A percentile compares a stretch with the other conserved stretches of the same genome.
phyloP scores from a whole-genome alignment of 768 basidiomycete genomes.

The Stropharia rugosoannulata region DNA sequence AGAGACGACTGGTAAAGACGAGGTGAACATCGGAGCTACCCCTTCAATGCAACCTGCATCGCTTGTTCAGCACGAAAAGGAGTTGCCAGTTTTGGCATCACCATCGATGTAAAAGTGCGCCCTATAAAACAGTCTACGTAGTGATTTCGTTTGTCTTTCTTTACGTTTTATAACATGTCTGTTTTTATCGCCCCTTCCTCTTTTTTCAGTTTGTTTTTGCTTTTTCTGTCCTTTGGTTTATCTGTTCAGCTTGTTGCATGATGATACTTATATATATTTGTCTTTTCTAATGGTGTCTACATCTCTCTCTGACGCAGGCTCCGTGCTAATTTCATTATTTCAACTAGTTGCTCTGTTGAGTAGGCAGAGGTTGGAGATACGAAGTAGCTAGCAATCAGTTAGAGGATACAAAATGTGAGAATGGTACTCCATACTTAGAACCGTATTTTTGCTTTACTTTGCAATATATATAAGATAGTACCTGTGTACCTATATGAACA shows the following conservation, averaged over 20 bases:
- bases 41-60: not conserved
- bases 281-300: slow-evolving; percentile 14
- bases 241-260: slow-evolving; percentile 12
- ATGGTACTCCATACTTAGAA: slow-evolving; percentile 1
- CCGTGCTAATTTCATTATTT: not conserved
- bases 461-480: not conserved
- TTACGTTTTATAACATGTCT: slow-evolving; percentile 7
- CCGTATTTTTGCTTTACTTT: slow-evolving; percentile 1
- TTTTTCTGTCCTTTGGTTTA: slow-evolving; percentile 6
- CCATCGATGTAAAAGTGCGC: slow-evolving; percentile 13
- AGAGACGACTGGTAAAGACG: not conserved
- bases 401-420: not conserved
- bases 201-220: slow-evolving; percentile 7
- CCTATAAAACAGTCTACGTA: slow-evolving; percentile 1
- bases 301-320: not conserved
- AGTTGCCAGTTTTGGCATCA: slow-evolving; percentile 9
- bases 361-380: not conserved
- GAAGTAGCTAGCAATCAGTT: not conserved
- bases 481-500: too few species aligned
- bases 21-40: not conserved
- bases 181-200: slow-evolving; percentile 5
- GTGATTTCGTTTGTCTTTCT: slow-evolving; percentile 7
- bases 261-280: slow-evolving; percentile 20
- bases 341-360: not conserved
- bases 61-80: not conserved